phyloP scores from a whole-genome alignment of 495 filamentous ascomycete genomes.

The Hyaloscypha variabilis region DNA sequence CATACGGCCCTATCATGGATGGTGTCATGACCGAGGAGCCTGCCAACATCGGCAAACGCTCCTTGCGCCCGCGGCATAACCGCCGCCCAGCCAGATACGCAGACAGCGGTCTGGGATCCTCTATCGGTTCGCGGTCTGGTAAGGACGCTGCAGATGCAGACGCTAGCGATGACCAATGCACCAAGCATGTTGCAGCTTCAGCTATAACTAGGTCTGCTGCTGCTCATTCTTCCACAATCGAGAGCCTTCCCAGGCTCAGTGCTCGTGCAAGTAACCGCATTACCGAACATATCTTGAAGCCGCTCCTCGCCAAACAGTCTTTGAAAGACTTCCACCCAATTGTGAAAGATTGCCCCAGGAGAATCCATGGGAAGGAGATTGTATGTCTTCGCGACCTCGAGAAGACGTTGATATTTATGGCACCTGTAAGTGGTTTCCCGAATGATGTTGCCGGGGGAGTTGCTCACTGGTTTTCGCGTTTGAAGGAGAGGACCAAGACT shows the following conservation, averaged over 20 bases:
- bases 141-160: slow-evolving; percentile 35
- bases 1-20: slow-evolving; percentile 37
- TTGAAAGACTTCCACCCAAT: slow-evolving; percentile 81
- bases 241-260: slow-evolving; percentile 46
- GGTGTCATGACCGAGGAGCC: slow-evolving; percentile 34
- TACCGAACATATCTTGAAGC: slow-evolving; percentile 53
- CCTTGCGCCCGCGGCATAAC: slow-evolving; percentile 48
- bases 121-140: slow-evolving; percentile 45
- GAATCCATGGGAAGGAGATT: slow-evolving; percentile 79
- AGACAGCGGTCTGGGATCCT: slow-evolving; percentile 63
- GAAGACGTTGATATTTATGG: slow-evolving; percentile 83
- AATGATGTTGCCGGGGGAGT: slow-evolving; percentile 55
- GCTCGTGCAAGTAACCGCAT: slow-evolving; percentile 55
- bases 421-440: slow-evolving; percentile 76
- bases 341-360: slow-evolving; percentile 70
- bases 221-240: slow-evolving; percentile 37
- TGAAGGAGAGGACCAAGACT: slow-evolving; percentile 75
- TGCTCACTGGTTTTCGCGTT: slow-evolving; percentile 66
- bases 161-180: slow-evolving; percentile 10
- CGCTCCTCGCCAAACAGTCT: slow-evolving; percentile 47
- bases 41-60: slow-evolving; percentile 28
- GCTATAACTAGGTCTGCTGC: slow-evolving; percentile 54
- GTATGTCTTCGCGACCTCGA: slow-evolving; percentile 85
- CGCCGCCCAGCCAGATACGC: slow-evolving; percentile 55
- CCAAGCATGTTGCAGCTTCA: slow-evolving; percentile 37